Conservation (phyloP, 441 rosid species). For the Adansonia madagascariensis region DNA sequence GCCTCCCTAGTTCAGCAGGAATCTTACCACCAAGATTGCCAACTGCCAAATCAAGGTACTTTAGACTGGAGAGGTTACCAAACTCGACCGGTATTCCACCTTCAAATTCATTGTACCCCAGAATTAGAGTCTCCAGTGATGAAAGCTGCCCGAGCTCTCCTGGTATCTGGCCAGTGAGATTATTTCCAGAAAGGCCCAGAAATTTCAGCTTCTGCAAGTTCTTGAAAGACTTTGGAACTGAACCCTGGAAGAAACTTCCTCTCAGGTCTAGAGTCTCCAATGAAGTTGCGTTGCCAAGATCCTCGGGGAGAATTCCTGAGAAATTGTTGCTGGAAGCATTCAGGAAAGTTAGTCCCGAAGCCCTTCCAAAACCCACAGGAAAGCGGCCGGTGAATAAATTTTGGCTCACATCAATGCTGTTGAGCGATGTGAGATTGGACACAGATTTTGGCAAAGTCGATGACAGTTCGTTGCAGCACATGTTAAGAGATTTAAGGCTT, state of each 20-base stretch:
- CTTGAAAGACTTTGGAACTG: conserved; percentile 66
- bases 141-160: conserved; percentile 69
- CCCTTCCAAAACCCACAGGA: conserved; percentile 57
- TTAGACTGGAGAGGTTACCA: conserved; percentile 72
- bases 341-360: conserved; percentile 58
- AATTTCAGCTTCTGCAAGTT: conserved; percentile 74
- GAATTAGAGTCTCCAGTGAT: conserved; percentile 69
- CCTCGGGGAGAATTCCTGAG: conserved; percentile 71
- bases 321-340: conserved; percentile 90
- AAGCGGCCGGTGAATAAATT: conserved; percentile 65
- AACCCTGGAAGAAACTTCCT: conserved; percentile 81
- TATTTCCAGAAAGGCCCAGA: conserved; percentile 88
- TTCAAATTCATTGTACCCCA: conserved; percentile 80
- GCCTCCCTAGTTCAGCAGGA: conserved; percentile 75
- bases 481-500: conserved; percentile 60
- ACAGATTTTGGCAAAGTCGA: conserved; percentile 51
- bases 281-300: conserved; percentile 64
- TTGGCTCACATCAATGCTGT: conserved; percentile 75
- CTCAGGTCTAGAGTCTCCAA: conserved; percentile 80
- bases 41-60: conserved; percentile 80
- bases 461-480: conserved; percentile 72
- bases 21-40: conserved; percentile 73
- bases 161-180: conserved; percentile 76
- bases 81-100: conserved; percentile 73
- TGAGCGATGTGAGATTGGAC: conserved; percentile 54